Evolutionary conservation across 2,329 filamentous ascomycete species (phyloP).

Genomic region (Graphiopsis chlorocephala): DNA sequence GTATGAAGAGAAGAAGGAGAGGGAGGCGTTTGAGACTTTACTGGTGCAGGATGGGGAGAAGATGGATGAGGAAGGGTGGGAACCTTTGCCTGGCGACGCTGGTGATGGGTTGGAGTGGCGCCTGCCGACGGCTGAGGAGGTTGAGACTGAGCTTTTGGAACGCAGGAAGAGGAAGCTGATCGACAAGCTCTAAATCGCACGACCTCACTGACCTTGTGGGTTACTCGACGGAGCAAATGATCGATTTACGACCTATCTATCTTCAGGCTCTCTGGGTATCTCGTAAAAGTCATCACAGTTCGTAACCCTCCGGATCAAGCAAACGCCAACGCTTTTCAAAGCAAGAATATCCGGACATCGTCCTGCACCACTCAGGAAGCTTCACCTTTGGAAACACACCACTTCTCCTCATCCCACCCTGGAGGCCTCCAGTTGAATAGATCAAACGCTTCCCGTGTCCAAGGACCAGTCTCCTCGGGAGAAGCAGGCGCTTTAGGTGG

Average conservation of each 20-base stretch:
- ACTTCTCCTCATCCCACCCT: conserved; percentile 34
- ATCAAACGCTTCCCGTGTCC: conserved; percentile 68
- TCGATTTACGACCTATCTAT: neutral
- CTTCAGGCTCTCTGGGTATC: conserved; percentile 9
- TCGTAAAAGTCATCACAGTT: conserved; percentile 12
- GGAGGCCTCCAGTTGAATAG: conserved; percentile 61
- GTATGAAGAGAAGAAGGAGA: conserved; percentile 82
- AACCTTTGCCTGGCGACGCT: conserved; percentile 78
- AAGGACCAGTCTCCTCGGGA: conserved; percentile 55
- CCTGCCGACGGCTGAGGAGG: conserved; percentile 81
- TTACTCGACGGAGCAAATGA: neutral
- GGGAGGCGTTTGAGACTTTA: conserved; percentile 71
- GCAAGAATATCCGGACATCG: neutral
- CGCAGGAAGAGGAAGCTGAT: conserved; percentile 77
- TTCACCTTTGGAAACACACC: conserved; percentile 22
- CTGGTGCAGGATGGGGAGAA: conserved; percentile 53
- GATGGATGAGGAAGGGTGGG: conserved; percentile 57
- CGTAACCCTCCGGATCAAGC: neutral
- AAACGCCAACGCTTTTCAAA: conserved; percentile 8
- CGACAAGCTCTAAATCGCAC: conserved; percentile 53
- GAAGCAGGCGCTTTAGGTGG: conserved; percentile 16
- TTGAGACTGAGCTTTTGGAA: conserved; percentile 91
- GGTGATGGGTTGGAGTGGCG: conserved; percentile 82
- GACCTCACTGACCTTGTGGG: neutral
- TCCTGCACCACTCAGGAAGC: neutral